Evolutionary conservation across 2,329 filamentous ascomycete genomes (phyloP).

Genomic region (Colletotrichum destructivum): DNA sequence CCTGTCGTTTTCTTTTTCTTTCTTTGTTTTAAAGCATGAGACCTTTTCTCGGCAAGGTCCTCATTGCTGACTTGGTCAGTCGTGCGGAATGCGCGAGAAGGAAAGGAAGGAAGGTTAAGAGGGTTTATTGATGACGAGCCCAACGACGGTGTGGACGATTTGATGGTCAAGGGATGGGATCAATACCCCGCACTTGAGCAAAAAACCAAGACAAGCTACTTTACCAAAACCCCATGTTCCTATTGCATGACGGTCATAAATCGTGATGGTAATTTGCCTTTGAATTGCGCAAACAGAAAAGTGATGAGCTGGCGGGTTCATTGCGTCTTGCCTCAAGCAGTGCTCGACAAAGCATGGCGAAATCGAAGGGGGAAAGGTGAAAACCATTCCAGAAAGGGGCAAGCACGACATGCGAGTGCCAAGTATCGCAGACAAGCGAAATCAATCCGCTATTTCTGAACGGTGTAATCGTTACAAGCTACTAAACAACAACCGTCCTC

Average conservation of each 20-base stretch:
- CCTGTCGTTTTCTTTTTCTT: constrained; percentile 14
- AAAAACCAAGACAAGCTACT: constrained; percentile 28
- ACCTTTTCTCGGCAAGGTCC: constrained; percentile 4
- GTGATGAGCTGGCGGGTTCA: not conserved
- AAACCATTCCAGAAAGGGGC: not conserved
- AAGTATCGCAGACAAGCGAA: not conserved
- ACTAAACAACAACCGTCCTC: not conserved
- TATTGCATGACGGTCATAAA: not conserved
- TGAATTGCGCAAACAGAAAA: too few species aligned
- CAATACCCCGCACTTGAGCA: constrained; percentile 17
- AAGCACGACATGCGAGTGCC: not conserved
- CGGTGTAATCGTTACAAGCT: not conserved
- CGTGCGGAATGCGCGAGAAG: constrained; percentile 8
- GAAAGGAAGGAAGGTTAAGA: not conserved
- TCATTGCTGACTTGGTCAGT: constrained; percentile 1
- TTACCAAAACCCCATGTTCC: not conserved
- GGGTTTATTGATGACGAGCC: constrained; percentile 25
- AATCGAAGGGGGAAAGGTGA: too few species aligned
- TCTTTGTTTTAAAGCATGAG: constrained; percentile 8
- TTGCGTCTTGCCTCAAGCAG: not conserved
- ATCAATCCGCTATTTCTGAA: not conserved
- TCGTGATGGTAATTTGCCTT: not conserved
- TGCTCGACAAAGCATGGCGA: not conserved
- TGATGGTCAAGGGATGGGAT: not conserved
- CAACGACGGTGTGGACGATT: constrained; percentile 22